These are phyloP conservation scores for Xylariaceae sp. DNA, from an alignment of 2,329 filamentous ascomycete genomes.

Conservation along the genomic window DNA sequence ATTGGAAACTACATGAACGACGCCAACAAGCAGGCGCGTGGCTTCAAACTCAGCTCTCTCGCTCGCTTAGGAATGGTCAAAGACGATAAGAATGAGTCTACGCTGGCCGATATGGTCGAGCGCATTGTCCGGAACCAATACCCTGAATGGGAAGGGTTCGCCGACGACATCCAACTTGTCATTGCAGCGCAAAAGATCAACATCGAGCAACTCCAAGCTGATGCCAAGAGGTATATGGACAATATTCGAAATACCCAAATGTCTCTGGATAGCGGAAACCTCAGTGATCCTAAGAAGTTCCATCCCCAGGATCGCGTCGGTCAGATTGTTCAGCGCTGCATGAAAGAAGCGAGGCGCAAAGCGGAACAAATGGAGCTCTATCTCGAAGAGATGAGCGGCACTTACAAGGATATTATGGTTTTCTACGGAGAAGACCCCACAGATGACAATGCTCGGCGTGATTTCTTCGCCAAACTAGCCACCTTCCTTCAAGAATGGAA, in stretches of 20 bases:
- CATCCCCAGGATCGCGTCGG: constrained; percentile 94
- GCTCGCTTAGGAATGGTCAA: constrained; percentile 95
- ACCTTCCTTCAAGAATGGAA: constrained; percentile 91
- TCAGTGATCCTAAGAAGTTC: constrained; percentile 96
- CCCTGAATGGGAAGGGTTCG: constrained; percentile 88
- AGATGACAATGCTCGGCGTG: constrained; percentile 87
- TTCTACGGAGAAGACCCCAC: constrained; percentile 93
- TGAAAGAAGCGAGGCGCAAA: constrained; percentile 96
- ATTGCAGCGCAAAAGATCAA: constrained; percentile 83
- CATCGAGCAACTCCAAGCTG: constrained; percentile 82
- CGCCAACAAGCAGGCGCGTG: constrained; percentile 93
- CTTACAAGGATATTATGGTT: constrained; percentile 91
- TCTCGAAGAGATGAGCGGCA: constrained; percentile 84
- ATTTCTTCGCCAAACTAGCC: constrained; percentile 94
- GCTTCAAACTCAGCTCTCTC: constrained; percentile 96
- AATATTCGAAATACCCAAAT: constrained; percentile 92
- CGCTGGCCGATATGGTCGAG: constrained; percentile 91
- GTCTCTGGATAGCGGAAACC: constrained; percentile 86
- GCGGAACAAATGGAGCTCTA: constrained; percentile 94
- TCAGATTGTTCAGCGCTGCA: constrained; percentile 83
- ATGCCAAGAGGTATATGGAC: constrained; percentile 88
- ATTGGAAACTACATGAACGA: constrained; percentile 99
- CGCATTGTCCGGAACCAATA: constrained; percentile 96
- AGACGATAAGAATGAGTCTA: constrained; percentile 97
- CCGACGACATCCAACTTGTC: constrained; percentile 78